Conservation (phyloP, 441 rosid species). For the Mallotus repandus region DNA sequence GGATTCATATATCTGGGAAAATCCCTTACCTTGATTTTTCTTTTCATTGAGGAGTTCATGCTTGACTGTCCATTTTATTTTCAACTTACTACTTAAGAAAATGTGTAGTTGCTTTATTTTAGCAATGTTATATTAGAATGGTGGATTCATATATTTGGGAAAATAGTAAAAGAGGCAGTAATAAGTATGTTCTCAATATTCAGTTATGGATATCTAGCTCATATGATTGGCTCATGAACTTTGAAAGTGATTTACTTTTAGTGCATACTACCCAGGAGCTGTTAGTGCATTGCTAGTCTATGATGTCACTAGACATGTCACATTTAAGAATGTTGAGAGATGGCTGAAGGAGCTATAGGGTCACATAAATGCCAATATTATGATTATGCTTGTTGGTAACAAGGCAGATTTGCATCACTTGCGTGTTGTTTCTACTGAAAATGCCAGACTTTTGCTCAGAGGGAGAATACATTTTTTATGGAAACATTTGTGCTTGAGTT, state of each 20-base stretch:
- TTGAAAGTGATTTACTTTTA: constrained; percentile 16
- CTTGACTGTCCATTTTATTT: neutral
- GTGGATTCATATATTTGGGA: neutral
- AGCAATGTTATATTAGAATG: neutral
- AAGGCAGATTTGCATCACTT: constrained; percentile 84
- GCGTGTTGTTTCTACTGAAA: constrained; percentile 70
- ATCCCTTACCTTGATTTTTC: neutral
- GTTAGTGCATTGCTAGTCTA: constrained; percentile 89
- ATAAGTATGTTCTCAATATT: constrained; percentile 4
- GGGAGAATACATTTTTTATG: constrained; percentile 75
- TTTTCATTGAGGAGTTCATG: neutral
- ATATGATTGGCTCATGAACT: neutral
- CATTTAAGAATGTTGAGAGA: constrained; percentile 71
- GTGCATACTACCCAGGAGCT: constrained; percentile 85
- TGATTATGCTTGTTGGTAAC: constrained; percentile 83
- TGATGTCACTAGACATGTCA: constrained; percentile 78
- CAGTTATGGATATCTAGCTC: neutral
- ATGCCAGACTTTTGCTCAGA: constrained; percentile 67
- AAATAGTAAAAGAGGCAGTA: neutral
- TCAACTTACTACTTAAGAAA: no score
- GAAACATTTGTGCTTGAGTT: constrained; percentile 82
- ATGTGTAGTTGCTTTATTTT: neutral
- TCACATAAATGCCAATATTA: constrained; percentile 82
- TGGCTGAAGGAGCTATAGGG: constrained; percentile 76
- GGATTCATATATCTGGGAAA: neutral